These are phyloP conservation scores for Penicillium desertorum DNA, from an alignment of 495 filamentous ascomycete genomes.

Conservation along the genomic window DNA sequence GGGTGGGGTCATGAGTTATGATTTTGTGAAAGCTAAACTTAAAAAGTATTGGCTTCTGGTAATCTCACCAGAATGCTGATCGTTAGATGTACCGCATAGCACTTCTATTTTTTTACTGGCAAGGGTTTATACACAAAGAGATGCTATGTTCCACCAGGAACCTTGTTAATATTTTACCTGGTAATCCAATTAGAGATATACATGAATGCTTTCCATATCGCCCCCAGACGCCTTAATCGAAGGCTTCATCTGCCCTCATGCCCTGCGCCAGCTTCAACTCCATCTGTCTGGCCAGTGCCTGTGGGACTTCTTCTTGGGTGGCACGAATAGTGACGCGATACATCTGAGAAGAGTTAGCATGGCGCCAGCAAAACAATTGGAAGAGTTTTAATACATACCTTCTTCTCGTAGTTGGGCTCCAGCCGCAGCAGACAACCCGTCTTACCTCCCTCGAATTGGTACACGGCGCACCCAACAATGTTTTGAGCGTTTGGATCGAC, in stretches of 20 bases:
- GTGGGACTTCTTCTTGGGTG: conserved; percentile 85
- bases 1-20: conserved; percentile 17
- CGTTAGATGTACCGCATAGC: background rate
- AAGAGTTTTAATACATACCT: conserved; percentile 52
- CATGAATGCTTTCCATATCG: conserved; percentile 18
- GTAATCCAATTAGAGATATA: conserved; percentile 26
- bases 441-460: conserved; percentile 81
- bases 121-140: background rate
- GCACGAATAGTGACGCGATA: conserved; percentile 91
- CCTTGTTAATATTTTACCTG: conserved; percentile 26
- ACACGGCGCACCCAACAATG: conserved; percentile 90
- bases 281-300: conserved; percentile 79
- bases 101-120: background rate
- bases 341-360: conserved; percentile 60
- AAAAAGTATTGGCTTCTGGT: background rate
- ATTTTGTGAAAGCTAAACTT: conserved; percentile 2
- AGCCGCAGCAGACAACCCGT: conserved; percentile 89
- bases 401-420: conserved; percentile 90
- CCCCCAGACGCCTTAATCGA: conserved; percentile 13
- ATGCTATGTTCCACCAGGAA: conserved; percentile 1
- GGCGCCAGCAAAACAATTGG: background rate
- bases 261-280: conserved; percentile 72
- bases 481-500: conserved; percentile 92
- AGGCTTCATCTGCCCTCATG: conserved; percentile 11
- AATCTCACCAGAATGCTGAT: background rate